Conservation (phyloP, 169 alveolate species). For the Plasmodium reichenowi region DNA sequence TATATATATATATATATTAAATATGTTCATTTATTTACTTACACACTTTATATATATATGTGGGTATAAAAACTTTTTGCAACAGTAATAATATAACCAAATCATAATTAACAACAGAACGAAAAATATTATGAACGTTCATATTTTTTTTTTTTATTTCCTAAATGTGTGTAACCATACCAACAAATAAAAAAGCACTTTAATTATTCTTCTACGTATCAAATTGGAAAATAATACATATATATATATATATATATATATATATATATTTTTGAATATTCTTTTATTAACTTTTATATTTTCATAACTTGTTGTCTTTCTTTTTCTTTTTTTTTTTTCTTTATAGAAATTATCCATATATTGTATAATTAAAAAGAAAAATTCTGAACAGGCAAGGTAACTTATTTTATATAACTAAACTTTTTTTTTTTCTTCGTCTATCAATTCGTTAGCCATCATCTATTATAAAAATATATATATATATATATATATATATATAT, state of each 20-base stretch:
- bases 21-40: slow-evolving; percentile 26
- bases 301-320: not conserved
- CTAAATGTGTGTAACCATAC: slow-evolving; percentile 19
- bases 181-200: not conserved
- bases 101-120: not conserved
- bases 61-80: slow-evolving; percentile 5
- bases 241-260: slow-evolving; percentile 19
- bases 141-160: slow-evolving; percentile 37
- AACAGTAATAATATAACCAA: not conserved
- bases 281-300: slow-evolving; percentile 2
- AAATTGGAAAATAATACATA: slow-evolving; percentile 17
- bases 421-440: slow-evolving; percentile 65
- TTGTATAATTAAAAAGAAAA: slow-evolving; percentile 29
- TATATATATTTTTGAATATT: not conserved
- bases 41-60: slow-evolving; percentile 13
- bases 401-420: slow-evolving; percentile 21
- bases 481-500: slow-evolving; percentile 1
- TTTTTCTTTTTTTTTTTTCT: slow-evolving; percentile 32
- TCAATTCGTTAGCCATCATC: slow-evolving; percentile 76
- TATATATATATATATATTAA: no score
- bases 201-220: slow-evolving; percentile 4
- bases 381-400: slow-evolving; percentile 55
- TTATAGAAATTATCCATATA: slow-evolving; percentile 23
- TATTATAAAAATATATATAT: slow-evolving; percentile 11
- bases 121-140: slow-evolving; percentile 51